These are phyloP conservation scores for Phialophora expanda DNA, from an alignment of 2,329 filamentous ascomycete species.

Conservation along the genomic window DNA sequence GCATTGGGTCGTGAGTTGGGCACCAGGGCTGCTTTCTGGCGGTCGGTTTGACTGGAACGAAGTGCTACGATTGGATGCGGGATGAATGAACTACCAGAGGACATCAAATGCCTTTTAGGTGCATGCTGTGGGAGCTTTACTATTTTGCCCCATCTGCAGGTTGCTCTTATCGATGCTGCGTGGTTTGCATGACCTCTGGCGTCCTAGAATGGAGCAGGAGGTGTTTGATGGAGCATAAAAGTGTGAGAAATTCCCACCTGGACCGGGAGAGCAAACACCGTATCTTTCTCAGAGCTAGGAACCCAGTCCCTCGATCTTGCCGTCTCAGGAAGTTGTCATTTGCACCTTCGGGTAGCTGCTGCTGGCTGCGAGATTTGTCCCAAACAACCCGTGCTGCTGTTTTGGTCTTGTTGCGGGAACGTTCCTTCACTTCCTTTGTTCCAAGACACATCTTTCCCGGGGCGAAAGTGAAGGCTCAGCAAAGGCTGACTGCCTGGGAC, in stretches of 20 bases:
- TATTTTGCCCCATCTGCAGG: slow-evolving; percentile 11
- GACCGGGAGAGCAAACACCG: slow-evolving; percentile 31
- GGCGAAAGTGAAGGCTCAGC: background rate
- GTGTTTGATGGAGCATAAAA: slow-evolving; percentile 21
- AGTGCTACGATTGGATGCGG: background rate
- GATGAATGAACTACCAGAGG: background rate
- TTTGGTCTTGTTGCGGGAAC: slow-evolving; percentile 16
- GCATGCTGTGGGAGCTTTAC: background rate
- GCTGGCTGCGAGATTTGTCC: slow-evolving; percentile 12
- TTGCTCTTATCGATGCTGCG: slow-evolving; percentile 8
- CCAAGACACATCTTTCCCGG: slow-evolving; percentile 8
- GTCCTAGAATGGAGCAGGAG: background rate
- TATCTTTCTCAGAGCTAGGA: slow-evolving; percentile 11
- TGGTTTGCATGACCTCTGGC: slow-evolving; percentile 5
- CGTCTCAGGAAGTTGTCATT: slow-evolving; percentile 4
- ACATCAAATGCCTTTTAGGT: background rate
- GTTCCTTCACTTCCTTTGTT: slow-evolving; percentile 32
- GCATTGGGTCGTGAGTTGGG: slow-evolving; percentile 60
- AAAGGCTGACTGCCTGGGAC: slow-evolving; percentile 12
- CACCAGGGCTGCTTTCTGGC: slow-evolving; percentile 43
- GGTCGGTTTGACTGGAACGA: background rate
- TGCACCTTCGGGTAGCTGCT: slow-evolving; percentile 32
- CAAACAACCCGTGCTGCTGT: slow-evolving; percentile 14
- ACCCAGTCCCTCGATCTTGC: slow-evolving; percentile 18
- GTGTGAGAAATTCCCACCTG: slow-evolving; percentile 26